A percentile compares a stretch with the other conserved stretches of the same genome.
Evolutionary conservation across 2,329 filamentous ascomycete species (phyloP).

Genomic region (Acrocalymma vagum): DNA sequence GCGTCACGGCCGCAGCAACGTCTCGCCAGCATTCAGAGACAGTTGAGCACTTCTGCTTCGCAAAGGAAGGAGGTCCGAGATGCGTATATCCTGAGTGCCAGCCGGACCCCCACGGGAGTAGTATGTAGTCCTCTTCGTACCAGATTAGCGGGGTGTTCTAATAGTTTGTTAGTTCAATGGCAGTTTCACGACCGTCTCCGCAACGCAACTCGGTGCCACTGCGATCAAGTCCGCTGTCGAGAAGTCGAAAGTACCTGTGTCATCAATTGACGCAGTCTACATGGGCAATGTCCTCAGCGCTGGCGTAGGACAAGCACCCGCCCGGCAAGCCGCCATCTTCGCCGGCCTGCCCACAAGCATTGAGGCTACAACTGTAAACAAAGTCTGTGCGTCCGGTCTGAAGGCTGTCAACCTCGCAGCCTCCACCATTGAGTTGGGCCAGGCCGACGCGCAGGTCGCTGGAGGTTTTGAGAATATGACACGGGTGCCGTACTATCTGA

Average conservation of each 20-base stretch:
- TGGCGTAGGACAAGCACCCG: conserved; percentile 86
- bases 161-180: conserved; percentile 84
- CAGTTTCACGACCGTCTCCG: conserved; percentile 81
- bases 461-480: conserved; percentile 99
- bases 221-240: conserved; percentile 91
- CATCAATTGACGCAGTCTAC: conserved; percentile 90
- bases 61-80: conserved; percentile 76
- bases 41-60: conserved; percentile 43
- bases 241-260: conserved; percentile 82
- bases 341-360: conserved; percentile 82
- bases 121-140: conserved; percentile 55
- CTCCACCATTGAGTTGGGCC: conserved; percentile 91
- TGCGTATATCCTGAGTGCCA: conserved; percentile 91
- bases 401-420: conserved; percentile 92
- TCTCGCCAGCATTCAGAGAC: conserved; percentile 45
- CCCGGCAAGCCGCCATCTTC: conserved; percentile 88
- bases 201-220: conserved; percentile 86
- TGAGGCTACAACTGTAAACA: conserved; percentile 95
- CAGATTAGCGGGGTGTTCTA: conserved; percentile 1
- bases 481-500: conserved; percentile 87
- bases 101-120: conserved; percentile 89
- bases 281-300: conserved; percentile 96
- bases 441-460: conserved; percentile 87
- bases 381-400: conserved; percentile 94
- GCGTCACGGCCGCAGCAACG: conserved; percentile 46